Evolutionary conservation across 2,329 filamentous ascomycete genomes (phyloP), one percentile per base, ranked within the genome.

Genomic region (Fusarium sublunatum): DNA sequence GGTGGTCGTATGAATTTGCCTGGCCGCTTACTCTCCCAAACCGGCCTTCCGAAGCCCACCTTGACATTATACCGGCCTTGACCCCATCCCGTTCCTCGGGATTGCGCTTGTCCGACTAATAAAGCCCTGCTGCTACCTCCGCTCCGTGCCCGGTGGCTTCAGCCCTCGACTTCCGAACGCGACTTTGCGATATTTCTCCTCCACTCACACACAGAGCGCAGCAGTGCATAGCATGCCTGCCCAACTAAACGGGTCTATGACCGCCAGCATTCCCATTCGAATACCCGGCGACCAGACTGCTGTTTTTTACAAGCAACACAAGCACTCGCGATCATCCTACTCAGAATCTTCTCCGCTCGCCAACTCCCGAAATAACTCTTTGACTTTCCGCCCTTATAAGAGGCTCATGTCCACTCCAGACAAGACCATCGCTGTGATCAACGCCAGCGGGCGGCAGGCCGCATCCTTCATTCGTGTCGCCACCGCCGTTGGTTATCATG

Each of bases 401-500:
- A 81, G 85, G 67, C 78, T 83, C 67, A 86, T 85, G 78, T 82
- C 83, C 58, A 79, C 81, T 28, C 84, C 85, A 40, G 83, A 86
- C 74, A 95, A 93, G 81, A 95, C 91, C 52, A 92, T 96, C 72
- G 94, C 93, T 74, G 89, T 97, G 73, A 93, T 98, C 80, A 98
- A 98, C 79, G 92, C 92, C 74, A 94, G 92, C 75, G 95, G 95
- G 73, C 91, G 95, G 71, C 95, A 99, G 82, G 93, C 94, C 65
- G 94, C 94, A 56, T 97, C 93, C 58, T 88, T 99, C 72, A 95
- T 97, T 70, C 91, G 95, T 68, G 93, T 97, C 74, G 94, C 94
- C 55, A 92, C 92, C 40, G 95, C 95, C 58, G 90, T 98, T 53
- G 95, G 95, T 67, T 98, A 95, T 82, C 88, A 90, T 75, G 94